Evolutionary conservation across 208 protist species (phyloP).

Genomic region (Leishmania tropica): DNA sequence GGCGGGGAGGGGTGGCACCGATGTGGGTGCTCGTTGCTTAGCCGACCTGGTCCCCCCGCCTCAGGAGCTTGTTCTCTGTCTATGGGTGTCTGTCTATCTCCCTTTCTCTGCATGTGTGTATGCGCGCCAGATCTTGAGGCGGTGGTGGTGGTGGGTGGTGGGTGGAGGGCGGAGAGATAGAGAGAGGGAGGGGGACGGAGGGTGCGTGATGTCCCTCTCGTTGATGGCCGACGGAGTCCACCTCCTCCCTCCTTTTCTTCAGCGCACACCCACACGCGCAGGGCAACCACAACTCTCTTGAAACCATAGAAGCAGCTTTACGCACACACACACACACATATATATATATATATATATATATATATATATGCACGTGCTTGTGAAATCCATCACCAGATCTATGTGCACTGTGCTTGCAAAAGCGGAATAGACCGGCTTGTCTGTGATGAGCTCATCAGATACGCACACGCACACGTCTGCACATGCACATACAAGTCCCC

Average conservation of each 20-base stretch:
- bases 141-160: too few species aligned
- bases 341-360: too few species aligned
- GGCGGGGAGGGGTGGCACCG: too few species aligned
- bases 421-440: neutral
- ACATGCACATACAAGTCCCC: neutral
- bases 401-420: neutral
- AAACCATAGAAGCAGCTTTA: neutral
- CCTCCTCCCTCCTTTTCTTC: neutral
- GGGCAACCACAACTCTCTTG: neutral
- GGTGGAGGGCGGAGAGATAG: neutral
- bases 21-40: neutral
- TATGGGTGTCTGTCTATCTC: neutral
- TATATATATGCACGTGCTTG: neutral
- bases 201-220: neutral
- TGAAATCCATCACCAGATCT: neutral
- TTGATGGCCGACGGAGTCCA: neutral
- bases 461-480: neutral
- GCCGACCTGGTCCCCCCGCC: neutral
- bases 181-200: neutral
- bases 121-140: neutral
- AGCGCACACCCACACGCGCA: neutral
- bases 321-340: too few species aligned
- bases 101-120: neutral
- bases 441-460: neutral
- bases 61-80: neutral